Base-by-base conservation (phyloP, 2,329 filamentous ascomycete genomes). In the Boeremia lycopersici region DNA sequence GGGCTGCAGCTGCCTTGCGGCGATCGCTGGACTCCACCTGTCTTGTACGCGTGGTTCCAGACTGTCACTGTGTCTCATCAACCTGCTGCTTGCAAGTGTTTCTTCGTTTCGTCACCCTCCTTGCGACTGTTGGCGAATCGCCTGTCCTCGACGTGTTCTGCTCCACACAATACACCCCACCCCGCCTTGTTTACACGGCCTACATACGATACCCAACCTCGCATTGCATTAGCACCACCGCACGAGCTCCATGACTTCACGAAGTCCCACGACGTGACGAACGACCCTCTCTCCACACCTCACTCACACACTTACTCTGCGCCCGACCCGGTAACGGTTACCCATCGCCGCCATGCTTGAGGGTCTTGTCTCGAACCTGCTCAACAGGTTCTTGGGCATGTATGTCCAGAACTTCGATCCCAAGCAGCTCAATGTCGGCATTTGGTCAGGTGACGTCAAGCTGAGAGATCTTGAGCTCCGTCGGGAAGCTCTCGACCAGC, bases 341-440 rank as follows among this genome's bases (percentile, higher is more conserved):
- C 73, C 76, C 67, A 68, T 76, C 75, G 69, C 76, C 79, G 82
- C 75, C 71, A 99, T 99, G 95, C 86, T 99, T 80, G 95, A 99
- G 84, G 91, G 93, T 66, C 84, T 99, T 67, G 95, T 98, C 62
- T 92, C 95, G 69, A 96, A 93, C 78, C 84, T 99, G 82, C 88
- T 99, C 69, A 99, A 99, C 82, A 90, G 96, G 81, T 98, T 99
- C 79, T 81, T 99, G 86, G 96, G 95, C 84, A 96, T 98, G 89
- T 99, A 99, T 77, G 93, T 99, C 77, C 93, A 96, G 84, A 98
- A 99, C 79, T 99, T 99, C 75, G 95, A 99, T 77, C 91, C 95
- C 49, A 89, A 91, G 70, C 95, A 99, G 81, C 84, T 99, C 63
- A 99, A 99, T 74, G 93, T 99, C 61, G 95, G 96, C 61, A 99